Percentiles rank a stretch among this genome's conserved stretches.
Conservation (phyloP, 495 filamentous ascomycete genomes). For the Talaromyces stipitatus region DNA sequence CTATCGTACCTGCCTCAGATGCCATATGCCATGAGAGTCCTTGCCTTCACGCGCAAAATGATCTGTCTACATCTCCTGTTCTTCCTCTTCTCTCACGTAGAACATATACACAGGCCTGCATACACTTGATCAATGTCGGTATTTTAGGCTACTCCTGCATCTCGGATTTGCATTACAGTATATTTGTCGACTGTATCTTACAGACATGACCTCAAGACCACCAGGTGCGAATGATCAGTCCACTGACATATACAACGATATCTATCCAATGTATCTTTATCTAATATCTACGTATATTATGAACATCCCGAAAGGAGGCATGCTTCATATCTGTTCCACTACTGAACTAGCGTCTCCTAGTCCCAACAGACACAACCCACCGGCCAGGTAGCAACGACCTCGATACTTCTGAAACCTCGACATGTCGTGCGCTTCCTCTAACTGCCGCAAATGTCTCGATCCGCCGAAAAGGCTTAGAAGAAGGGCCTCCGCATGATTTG, state of each 20-base stretch:
- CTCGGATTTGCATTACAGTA: background rate
- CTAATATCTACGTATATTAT: background rate
- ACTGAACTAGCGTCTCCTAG: background rate
- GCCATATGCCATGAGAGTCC: background rate
- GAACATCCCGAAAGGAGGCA: background rate
- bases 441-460: background rate
- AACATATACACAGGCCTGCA: background rate
- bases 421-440: background rate
- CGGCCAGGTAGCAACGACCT: background rate
- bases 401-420: background rate
- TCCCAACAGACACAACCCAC: background rate
- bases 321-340: background rate
- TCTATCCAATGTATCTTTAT: background rate
- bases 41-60: background rate
- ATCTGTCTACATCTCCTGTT: background rate
- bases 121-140: background rate
- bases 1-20: background rate
- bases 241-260: background rate
- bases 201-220: background rate
- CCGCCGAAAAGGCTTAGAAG: background rate
- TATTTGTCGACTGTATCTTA: background rate
- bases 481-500: background rate
- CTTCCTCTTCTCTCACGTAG: background rate
- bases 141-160: background rate
- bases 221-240: background rate